These are phyloP conservation scores for Heliosperma pusillum DNA, from an alignment of 148 eudicot species.

Conservation along the genomic window DNA sequence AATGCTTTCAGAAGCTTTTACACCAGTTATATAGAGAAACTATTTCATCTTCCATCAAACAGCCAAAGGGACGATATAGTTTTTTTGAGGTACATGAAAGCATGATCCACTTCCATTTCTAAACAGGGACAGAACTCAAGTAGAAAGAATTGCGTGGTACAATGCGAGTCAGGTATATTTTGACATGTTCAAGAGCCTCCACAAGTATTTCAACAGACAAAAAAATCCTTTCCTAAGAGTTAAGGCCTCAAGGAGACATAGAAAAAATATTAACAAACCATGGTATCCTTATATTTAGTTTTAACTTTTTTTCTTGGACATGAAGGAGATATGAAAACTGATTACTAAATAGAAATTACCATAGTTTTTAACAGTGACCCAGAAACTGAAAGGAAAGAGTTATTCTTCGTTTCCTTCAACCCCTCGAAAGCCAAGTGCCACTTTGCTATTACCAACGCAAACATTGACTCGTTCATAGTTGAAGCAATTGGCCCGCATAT, in stretches of 20 bases:
- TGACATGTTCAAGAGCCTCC: not conserved
- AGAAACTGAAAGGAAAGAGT: slow-evolving; percentile 75
- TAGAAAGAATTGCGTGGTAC: too few species aligned
- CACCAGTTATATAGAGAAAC: not conserved
- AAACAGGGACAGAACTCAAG: not conserved
- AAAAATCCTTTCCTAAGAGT: not conserved
- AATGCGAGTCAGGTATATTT: not conserved
- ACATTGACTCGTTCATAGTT: slow-evolving; percentile 85
- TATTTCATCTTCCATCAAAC: not conserved
- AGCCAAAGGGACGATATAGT: not conserved
- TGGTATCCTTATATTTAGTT: not conserved
- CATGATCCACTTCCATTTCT: not conserved
- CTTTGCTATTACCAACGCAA: slow-evolving; percentile 62
- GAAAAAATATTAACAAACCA: not conserved
- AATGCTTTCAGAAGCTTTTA: not conserved
- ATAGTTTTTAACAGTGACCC: slow-evolving; percentile 85
- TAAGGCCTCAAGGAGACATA: not conserved
- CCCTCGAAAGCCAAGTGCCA: slow-evolving; percentile 88
- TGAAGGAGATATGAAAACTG: not conserved
- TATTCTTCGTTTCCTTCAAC: slow-evolving; percentile 84
- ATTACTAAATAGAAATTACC: slow-evolving; percentile 39
- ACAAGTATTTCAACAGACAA: not conserved
- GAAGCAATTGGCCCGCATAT: slow-evolving; percentile 88
- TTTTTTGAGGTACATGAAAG: not conserved
- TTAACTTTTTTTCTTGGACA: not conserved